Evolutionary conservation across 495 filamentous ascomycete species (phyloP).

Genomic region (Neurospora sp.): DNA sequence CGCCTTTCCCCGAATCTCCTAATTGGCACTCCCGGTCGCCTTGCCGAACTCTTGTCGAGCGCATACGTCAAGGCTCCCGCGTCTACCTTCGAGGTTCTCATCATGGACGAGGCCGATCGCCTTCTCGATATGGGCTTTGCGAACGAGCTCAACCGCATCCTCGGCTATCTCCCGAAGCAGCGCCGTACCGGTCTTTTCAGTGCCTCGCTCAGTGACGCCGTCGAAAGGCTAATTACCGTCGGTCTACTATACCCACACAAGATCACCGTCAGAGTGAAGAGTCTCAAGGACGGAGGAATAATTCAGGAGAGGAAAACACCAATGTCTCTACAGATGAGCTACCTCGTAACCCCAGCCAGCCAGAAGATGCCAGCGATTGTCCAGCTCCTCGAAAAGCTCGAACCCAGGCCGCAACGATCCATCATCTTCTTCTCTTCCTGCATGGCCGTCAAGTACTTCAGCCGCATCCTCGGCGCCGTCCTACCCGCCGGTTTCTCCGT

Average conservation of each 20-base stretch:
- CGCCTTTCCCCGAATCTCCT: conserved; percentile 74
- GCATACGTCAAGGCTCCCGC: conserved; percentile 81
- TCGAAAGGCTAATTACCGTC: conserved; percentile 84
- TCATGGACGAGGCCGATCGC: conserved; percentile 90
- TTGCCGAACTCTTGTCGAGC: conserved; percentile 82
- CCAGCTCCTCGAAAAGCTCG: conserved; percentile 55
- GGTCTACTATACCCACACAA: conserved; percentile 91
- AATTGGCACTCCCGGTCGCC: conserved; percentile 78
- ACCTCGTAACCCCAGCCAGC: conserved; percentile 60
- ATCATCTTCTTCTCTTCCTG: conserved; percentile 94
- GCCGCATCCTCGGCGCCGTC: conserved; percentile 58
- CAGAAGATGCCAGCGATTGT: conserved; percentile 68
- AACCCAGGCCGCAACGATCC: conserved; percentile 68
- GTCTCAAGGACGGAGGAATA: conserved; percentile 45
- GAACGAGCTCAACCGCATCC: conserved; percentile 75
- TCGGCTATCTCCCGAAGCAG: conserved; percentile 81
- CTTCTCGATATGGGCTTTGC: conserved; percentile 94
- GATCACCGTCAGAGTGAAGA: conserved; percentile 80
- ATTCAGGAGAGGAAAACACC: conserved; percentile 82
- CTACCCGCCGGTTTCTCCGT: conserved; percentile 55
- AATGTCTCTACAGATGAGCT: conserved; percentile 82
- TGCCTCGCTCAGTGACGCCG: conserved; percentile 81
- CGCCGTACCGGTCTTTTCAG: conserved; percentile 88
- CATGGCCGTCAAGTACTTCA: conserved; percentile 88
- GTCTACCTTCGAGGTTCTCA: conserved; percentile 79